Percentiles rank a stretch among this genome's conserved stretches.
Evolutionary conservation across 2,329 filamentous ascomycete species (phyloP).

Genomic region (Phialophora chinensis): DNA sequence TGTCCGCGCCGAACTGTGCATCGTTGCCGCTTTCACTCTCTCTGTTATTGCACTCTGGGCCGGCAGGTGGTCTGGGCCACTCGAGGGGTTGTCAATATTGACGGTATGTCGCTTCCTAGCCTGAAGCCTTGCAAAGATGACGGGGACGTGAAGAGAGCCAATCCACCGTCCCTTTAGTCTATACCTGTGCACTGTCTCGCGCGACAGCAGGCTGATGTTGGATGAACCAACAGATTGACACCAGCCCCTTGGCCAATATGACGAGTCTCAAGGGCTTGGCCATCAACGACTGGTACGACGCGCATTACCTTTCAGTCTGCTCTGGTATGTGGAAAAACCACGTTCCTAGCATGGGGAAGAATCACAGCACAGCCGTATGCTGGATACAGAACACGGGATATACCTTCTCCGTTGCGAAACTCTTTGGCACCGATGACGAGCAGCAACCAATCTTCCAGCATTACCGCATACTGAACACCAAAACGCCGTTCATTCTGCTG

Average conservation of each 20-base stretch:
- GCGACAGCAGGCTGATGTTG: neutral
- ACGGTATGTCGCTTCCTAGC: constrained; percentile 6
- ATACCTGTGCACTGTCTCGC: neutral
- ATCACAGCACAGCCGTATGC: constrained; percentile 12
- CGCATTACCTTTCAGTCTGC: constrained; percentile 21
- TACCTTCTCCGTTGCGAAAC: constrained; percentile 16
- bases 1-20: constrained; percentile 1
- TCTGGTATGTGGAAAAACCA: constrained; percentile 21
- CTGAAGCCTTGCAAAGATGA: neutral
- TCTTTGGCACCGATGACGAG: constrained; percentile 4
- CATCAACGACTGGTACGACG: constrained; percentile 15
- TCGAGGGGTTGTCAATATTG: constrained; percentile 10
- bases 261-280: neutral
- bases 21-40: constrained; percentile 6
- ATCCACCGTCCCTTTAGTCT: too few species aligned
- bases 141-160: neutral
- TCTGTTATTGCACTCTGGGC: constrained; percentile 7
- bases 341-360: constrained; percentile 4
- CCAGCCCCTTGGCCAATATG: neutral
- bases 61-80: neutral
- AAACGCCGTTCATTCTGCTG: constrained; percentile 11
- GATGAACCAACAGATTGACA: constrained; percentile 7
- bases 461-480: constrained; percentile 6
- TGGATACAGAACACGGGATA: constrained; percentile 16
- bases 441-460: neutral